Evolutionary conservation across 768 basidiomycete genomes (phyloP).

Genomic region (Obba rivulosa): DNA sequence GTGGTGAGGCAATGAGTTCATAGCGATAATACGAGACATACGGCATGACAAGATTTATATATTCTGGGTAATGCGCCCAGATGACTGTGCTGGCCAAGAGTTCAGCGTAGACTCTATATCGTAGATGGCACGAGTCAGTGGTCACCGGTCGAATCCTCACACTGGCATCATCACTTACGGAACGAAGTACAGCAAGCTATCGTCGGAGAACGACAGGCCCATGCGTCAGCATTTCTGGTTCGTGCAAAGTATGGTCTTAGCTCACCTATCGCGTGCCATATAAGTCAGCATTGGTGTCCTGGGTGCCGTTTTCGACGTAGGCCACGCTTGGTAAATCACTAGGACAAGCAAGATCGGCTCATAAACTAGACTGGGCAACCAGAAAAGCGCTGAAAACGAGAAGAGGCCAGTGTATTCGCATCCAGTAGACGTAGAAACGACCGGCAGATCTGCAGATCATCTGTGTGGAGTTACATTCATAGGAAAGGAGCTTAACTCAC

Average conservation of each 20-base stretch:
- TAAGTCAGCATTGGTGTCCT: too few species aligned
- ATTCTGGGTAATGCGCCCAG: slow-evolving; percentile 15
- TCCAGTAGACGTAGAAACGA: slow-evolving; percentile 17
- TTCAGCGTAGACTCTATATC: slow-evolving; percentile 17
- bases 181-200: slow-evolving; percentile 20
- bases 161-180: slow-evolving; percentile 7
- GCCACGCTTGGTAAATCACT: slow-evolving; percentile 18
- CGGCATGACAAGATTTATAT: slow-evolving; percentile 21
- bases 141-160: background rate
- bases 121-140: background rate
- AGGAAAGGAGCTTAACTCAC: too few species aligned
- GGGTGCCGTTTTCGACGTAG: background rate
- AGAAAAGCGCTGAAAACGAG: slow-evolving; percentile 18
- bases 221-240: slow-evolving; percentile 3
- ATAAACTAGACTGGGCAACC: slow-evolving; percentile 20
- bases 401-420: slow-evolving; percentile 18
- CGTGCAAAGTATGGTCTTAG: background rate
- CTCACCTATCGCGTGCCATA: too few species aligned
- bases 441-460: slow-evolving; percentile 12
- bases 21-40: slow-evolving; percentile 3
- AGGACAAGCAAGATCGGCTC: slow-evolving; percentile 21
- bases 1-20: too few species aligned
- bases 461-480: too few species aligned
- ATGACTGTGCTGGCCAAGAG: slow-evolving; percentile 15
- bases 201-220: slow-evolving; percentile 3